phyloP scores from a whole-genome alignment of 2,329 filamentous ascomycete species.

The Alternaria solani region DNA sequence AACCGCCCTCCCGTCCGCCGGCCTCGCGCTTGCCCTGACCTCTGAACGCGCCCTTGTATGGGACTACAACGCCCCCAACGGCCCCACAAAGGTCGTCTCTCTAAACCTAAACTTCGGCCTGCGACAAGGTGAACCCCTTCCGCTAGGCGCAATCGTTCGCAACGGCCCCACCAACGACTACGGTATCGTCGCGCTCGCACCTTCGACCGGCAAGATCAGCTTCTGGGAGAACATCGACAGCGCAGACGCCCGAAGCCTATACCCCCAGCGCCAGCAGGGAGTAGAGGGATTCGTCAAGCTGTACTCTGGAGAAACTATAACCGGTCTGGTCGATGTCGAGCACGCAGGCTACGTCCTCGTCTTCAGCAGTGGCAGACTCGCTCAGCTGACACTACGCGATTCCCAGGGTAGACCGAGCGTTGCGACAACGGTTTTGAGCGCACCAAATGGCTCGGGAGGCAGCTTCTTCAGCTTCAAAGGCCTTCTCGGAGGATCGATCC shows the following conservation, averaged over 20 bases:
- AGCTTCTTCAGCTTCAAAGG: conserved; percentile 84
- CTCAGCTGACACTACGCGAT: conserved; percentile 86
- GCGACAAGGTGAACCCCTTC: conserved; percentile 74
- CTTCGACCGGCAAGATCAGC: conserved; percentile 81
- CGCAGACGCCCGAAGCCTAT: conserved; percentile 82
- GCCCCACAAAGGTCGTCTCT: conserved; percentile 75
- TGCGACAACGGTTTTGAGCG: conserved; percentile 76
- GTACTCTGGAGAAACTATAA: conserved; percentile 78
- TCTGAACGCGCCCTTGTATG: conserved; percentile 86
- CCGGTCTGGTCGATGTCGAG: conserved; percentile 82
- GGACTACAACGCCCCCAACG: conserved; percentile 75
- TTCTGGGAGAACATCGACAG: conserved; percentile 97
- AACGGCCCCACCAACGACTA: conserved; percentile 80
- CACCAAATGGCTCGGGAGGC: conserved; percentile 64
- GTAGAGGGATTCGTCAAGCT: conserved; percentile 79
- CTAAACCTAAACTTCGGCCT: conserved; percentile 80
- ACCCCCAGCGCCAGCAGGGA: conserved; percentile 81
- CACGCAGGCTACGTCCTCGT: conserved; percentile 85
- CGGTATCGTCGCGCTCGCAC: conserved; percentile 86
- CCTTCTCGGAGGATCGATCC: conserved; percentile 73
- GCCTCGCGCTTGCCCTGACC: conserved; percentile 80
- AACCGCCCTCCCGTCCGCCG: conserved; percentile 65
- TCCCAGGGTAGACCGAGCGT: conserved; percentile 85
- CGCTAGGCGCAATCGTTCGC: conserved; percentile 82
- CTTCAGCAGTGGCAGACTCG: conserved; percentile 85